Evolutionary conservation across 2,329 filamentous ascomycete genomes (phyloP).

Genomic region (Thermoascus crustaceus): DNA sequence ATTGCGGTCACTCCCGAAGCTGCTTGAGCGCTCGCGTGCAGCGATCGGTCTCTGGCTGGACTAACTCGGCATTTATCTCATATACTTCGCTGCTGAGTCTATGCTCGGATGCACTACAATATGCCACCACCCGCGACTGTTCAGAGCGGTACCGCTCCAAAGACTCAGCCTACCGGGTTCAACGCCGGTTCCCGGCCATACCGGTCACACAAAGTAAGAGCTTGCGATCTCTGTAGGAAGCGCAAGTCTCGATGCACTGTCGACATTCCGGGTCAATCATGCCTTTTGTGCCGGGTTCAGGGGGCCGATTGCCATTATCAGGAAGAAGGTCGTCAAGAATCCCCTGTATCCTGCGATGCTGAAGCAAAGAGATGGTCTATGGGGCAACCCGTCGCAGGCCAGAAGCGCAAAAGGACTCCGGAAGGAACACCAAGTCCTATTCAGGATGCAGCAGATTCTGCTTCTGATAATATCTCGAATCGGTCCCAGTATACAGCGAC

Average conservation of each 20-base stretch:
- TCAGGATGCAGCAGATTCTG: slow-evolving; percentile 9
- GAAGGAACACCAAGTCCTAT: slow-evolving; percentile 18
- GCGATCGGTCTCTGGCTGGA: no score
- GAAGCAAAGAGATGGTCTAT: slow-evolving; percentile 22
- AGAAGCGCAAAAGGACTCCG: slow-evolving; percentile 31
- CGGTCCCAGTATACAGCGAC: slow-evolving; percentile 18
- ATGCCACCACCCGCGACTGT: slow-evolving; percentile 24
- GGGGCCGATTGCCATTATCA: slow-evolving; percentile 51
- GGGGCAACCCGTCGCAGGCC: slow-evolving; percentile 19
- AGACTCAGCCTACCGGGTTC: slow-evolving; percentile 28
- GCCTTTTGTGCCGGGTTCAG: slow-evolving; percentile 52
- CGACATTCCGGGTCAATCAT: slow-evolving; percentile 45
- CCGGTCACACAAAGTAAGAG: slow-evolving; percentile 53
- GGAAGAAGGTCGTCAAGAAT: slow-evolving; percentile 24
- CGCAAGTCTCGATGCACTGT: slow-evolving; percentile 56
- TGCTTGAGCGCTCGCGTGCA: no score
- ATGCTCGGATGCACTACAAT: no score
- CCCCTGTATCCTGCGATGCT: slow-evolving; percentile 16
- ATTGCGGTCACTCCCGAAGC: no score
- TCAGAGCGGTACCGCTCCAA: slow-evolving; percentile 23
- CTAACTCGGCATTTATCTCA: no score
- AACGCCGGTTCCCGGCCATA: slow-evolving; percentile 47
- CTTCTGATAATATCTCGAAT: slow-evolving; percentile 13
- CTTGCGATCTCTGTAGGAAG: slow-evolving; percentile 52
- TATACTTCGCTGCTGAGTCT: no score